Base-by-base conservation (phyloP, 1,284 basidiomycete species). In the Sphaerobolus stellatus region DNA sequence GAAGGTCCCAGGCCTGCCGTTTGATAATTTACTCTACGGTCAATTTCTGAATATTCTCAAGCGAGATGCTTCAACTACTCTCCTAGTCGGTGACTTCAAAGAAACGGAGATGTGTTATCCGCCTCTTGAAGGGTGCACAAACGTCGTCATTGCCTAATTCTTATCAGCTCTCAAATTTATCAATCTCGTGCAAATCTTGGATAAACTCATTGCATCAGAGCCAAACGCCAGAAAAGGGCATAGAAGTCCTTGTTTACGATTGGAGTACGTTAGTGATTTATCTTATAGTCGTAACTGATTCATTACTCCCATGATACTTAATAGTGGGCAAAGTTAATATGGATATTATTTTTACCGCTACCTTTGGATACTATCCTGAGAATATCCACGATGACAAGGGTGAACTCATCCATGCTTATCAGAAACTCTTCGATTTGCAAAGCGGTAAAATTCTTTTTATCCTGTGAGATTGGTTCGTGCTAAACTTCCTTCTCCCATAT, bases 101-200 rank as follows among this genome's bases (percentile, higher is more conserved):
- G 77, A 80, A 61, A 76, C 70, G 27, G 73, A 77, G 48, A 75
- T 78, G 73, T 80, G 77, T 58, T 75, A 77, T 51, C 71, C 76
- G 24, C 66, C 75, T 2, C 73, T 77, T 38, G 72, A 78, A 50
- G 67, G 68, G 77, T 78, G 52, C n/a, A 63, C 58, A 1, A n/a
- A n/a, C n/a, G n/a, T n/a, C n/a, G n/a, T n/a, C n/a, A 16, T 47
- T 40, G n/a, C 16, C 11, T 36, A 40, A 18, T 22, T 11, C 18
- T 27, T 24, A 49, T 22, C 24, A 38, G 24, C 54, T 34, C 49
- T n/a, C 57, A 25, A 24, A 5, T 24, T 31, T 79, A 79, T 58
- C n/a, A 78, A 77, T 22, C 64, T 79, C 3, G 58, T 77, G 16
- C 63, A 74, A 16, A 71, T 78, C 20, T 56, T 79, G 50, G 62